A percentile compares a stretch with the other conserved stretches of the same genome.
Conservation (phyloP, 352 stramenopile genomes). For the Pythium monospermum region DNA sequence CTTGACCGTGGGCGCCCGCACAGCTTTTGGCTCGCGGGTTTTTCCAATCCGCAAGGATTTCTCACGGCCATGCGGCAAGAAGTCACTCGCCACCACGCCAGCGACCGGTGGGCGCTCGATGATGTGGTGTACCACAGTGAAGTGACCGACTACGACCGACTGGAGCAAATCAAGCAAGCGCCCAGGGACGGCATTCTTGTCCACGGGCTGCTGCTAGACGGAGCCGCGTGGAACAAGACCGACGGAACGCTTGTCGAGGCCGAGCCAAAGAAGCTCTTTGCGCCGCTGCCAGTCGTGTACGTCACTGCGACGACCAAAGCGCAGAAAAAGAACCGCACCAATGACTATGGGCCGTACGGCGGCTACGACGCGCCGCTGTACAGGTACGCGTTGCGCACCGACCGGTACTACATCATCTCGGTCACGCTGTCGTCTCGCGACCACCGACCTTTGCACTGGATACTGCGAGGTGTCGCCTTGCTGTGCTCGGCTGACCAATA, state of each 20-base stretch:
- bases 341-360: conserved; percentile 71
- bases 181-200: conserved; percentile 71
- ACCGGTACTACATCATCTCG: conserved; percentile 76
- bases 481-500: conserved; percentile 59
- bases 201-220: conserved; percentile 67
- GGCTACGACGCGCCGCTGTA: conserved; percentile 77
- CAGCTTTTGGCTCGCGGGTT: conserved; percentile 74
- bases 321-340: conserved; percentile 67
- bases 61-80: conserved; percentile 79
- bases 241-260: conserved; percentile 74
- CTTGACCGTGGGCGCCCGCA: conserved; percentile 51
- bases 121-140: conserved; percentile 78
- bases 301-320: conserved; percentile 72
- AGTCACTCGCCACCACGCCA: conserved; percentile 56
- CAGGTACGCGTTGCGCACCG: conserved; percentile 68
- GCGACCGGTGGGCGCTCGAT: conserved; percentile 73
- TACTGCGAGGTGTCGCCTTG: conserved; percentile 65
- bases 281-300: conserved; percentile 67
- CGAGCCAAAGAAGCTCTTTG: conserved; percentile 73
- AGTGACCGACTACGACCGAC: conserved; percentile 74
- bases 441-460: conserved; percentile 74
- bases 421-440: conserved; percentile 68
- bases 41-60: conserved; percentile 74
- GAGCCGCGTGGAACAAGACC: conserved; percentile 63
- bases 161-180: conserved; percentile 73